A percentile compares a stretch with the other conserved stretches of the same genome.
Conservation (phyloP, 208 protist species). For the Entamoeba dispar region DNA sequence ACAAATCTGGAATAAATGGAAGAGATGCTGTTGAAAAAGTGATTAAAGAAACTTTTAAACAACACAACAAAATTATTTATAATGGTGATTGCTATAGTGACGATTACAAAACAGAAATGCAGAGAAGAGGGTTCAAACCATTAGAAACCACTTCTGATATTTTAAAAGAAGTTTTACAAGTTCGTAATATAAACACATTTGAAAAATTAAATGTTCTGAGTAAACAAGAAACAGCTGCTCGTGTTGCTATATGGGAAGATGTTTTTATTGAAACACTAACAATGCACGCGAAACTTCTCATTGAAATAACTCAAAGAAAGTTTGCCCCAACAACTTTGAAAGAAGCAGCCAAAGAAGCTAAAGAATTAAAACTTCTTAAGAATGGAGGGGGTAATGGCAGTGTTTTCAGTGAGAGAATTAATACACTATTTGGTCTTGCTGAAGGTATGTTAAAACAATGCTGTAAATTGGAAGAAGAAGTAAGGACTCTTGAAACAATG, state of each 20-base stretch:
- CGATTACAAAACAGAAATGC: neutral
- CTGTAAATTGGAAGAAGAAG: neutral
- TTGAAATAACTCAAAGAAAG: neutral
- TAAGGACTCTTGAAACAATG: neutral
- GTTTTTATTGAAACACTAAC: neutral
- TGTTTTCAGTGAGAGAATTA: no score
- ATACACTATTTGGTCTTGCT: neutral
- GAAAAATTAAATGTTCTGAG: neutral
- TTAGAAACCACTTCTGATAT: neutral
- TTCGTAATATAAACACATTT: neutral
- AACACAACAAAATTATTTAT: neutral
- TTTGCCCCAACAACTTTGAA: neutral
- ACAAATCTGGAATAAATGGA: neutral
- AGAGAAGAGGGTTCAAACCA: neutral
- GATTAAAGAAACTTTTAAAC: neutral
- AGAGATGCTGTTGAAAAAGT: neutral
- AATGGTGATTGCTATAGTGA: neutral
- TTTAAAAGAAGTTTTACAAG: neutral
- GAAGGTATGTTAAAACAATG: neutral
- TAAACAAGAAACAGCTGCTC: neutral
- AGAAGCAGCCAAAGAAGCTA: neutral
- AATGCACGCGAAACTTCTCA: neutral
- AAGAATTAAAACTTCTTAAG: neutral
- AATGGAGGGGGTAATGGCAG: neutral
- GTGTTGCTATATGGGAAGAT: neutral